These are phyloP conservation scores for Friedmanniomyces endolithicus DNA, from an alignment of 495 filamentous ascomycete genomes.

Conservation along the genomic window DNA sequence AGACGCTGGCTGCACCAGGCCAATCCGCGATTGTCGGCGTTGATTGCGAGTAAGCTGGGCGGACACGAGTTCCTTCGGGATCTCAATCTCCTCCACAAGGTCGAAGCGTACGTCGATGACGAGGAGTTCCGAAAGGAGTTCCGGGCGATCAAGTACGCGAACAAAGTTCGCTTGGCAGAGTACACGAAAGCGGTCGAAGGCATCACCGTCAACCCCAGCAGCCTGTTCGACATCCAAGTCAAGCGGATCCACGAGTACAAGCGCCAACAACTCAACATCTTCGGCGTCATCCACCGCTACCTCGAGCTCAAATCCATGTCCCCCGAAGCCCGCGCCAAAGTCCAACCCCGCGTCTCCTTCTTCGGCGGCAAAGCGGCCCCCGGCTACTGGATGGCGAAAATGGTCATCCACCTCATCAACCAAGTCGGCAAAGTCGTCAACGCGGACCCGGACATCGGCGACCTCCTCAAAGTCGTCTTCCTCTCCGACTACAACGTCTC, in stretches of 20 bases:
- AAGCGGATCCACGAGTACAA: conserved; percentile 95
- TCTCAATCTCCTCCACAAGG: conserved; percentile 66
- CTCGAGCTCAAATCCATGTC: conserved; percentile 75
- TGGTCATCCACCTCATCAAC: conserved; percentile 93
- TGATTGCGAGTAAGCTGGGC: conserved; percentile 82
- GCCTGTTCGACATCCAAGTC: conserved; percentile 80
- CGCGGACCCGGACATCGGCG: conserved; percentile 78
- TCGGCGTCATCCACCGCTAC: conserved; percentile 93
- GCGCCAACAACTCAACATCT: conserved; percentile 97
- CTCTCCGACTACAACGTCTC: conserved; percentile 98
- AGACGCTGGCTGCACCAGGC: conserved; percentile 95
- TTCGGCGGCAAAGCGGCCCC: conserved; percentile 97
- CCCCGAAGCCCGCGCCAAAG: conserved; percentile 74
- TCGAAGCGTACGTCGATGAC: conserved; percentile 71
- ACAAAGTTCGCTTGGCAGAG: conserved; percentile 73
- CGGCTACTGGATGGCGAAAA: conserved; percentile 99
- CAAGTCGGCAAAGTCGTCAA: conserved; percentile 85
- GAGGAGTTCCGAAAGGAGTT: conserved; percentile 82
- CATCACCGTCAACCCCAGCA: conserved; percentile 69
- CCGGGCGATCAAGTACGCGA: conserved; percentile 72
- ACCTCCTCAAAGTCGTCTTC: conserved; percentile 93
- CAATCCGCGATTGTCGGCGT: conserved; percentile 79
- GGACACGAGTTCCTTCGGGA: conserved; percentile 77
- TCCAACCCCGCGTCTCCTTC: conserved; percentile 84
- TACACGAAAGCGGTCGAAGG: conserved; percentile 73